Evolutionary conservation across 1,284 basidiomycete species (phyloP), one percentile per base, ranked within the genome.

Genomic region (Xerocomus subilludens): DNA sequence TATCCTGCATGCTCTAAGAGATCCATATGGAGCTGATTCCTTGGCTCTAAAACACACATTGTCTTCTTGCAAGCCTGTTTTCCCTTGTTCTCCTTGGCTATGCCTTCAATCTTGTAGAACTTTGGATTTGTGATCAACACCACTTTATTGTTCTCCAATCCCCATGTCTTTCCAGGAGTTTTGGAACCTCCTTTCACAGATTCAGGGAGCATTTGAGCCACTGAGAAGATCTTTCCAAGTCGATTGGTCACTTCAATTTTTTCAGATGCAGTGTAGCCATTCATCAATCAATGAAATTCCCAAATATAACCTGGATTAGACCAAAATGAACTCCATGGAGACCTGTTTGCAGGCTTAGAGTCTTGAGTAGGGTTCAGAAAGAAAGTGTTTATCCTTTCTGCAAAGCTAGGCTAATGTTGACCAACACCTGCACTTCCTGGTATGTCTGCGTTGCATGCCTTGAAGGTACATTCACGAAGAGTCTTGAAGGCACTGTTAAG

Each of bases 361-460:
- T 60, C 42, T 14, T 67, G 3, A 20, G 32, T 23, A 14, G 20
- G n/a, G 10, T 67, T 30, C 59, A 27, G 56, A 49, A 67, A 67
- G 66, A 67, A 67, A 1, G 25, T 47, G n/a, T 45, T 27, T 21
- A 59, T 67, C 5, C 56, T 47, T 16, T 67, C 66, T 59, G 33
- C 42, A 30, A 67, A 67, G 32, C 30, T 67, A 6, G 33, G 32
- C 9, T 59, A 56, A n/a, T 8, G 10, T 21, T 21, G 20, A n/a
- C 56, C 66, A 36, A 32, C 33, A 36, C 42, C 56, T 36, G 33
- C 16, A 27, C 45, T 38, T 21, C 66, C 45, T n/a, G 56, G 67
- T n/a, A 68, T 49, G 33, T 59, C 27, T 38, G 56, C 56, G 60
- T 60, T 59, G 38, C 55, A 68, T 13, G 56, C 32, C 56, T 68